These are phyloP conservation scores for Euphorbia corollata DNA, from an alignment of 441 rosid species.

Conservation along the genomic window DNA sequence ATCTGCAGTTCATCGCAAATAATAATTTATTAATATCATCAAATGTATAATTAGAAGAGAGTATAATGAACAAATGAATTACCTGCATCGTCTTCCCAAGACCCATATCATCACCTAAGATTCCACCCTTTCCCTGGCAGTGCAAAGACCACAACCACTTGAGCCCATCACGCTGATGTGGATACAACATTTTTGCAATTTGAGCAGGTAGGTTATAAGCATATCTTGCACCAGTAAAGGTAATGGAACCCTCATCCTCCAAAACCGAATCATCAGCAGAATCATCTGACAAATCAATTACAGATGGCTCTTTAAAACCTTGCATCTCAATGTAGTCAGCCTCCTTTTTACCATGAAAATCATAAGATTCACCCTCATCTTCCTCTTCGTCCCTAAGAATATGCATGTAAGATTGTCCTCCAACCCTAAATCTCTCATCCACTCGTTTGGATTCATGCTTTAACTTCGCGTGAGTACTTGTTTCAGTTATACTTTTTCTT, in stretches of 20 bases:
- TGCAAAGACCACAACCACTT: slow-evolving; percentile 95
- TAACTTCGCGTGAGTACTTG: slow-evolving; percentile 20
- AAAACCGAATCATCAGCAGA: slow-evolving; percentile 23
- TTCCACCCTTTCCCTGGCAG: slow-evolving; percentile 83
- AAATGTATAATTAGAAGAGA: neutral
- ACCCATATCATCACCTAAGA: slow-evolving; percentile 97
- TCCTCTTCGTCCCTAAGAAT: slow-evolving; percentile 32
- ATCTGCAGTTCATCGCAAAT: slow-evolving; percentile 42
- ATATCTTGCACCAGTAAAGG: slow-evolving; percentile 40
- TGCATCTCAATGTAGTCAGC: slow-evolving; percentile 24
- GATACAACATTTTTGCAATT: slow-evolving; percentile 62
- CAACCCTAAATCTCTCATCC: slow-evolving; percentile 33
- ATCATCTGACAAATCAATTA: slow-evolving; percentile 28
- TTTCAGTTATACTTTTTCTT: slow-evolving; percentile 25
- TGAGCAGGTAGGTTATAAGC: slow-evolving; percentile 47
- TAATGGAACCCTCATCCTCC: slow-evolving; percentile 46
- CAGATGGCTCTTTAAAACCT: slow-evolving; percentile 22
- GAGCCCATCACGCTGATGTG: slow-evolving; percentile 83
- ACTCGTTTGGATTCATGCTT: slow-evolving; percentile 26
- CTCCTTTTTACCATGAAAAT: slow-evolving; percentile 31
- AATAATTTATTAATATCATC: slow-evolving; percentile 17
- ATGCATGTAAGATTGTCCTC: slow-evolving; percentile 33
- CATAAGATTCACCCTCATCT: slow-evolving; percentile 40
- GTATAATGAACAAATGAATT: slow-evolving; percentile 13
- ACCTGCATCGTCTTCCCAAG: slow-evolving; percentile 99